These are phyloP conservation scores for Tylopilus orsonianus DNA, from an alignment of 1,284 basidiomycete species.

Conservation along the genomic window DNA sequence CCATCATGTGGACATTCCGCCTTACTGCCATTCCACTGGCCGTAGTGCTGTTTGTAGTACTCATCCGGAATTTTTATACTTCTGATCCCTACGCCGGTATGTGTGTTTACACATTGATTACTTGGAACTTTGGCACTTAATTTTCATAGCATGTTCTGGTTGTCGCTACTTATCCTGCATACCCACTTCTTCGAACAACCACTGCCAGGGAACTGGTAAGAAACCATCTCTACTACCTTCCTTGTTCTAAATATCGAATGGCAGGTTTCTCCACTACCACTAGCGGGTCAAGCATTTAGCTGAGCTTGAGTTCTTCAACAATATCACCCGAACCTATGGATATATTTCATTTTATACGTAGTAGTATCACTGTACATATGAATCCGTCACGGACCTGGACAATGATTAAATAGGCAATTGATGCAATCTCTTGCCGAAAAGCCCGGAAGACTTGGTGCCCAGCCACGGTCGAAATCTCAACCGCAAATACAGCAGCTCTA, in stretches of 20 bases:
- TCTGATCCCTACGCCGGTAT: slow-evolving; percentile 77
- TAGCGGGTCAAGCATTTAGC: slow-evolving; percentile 32
- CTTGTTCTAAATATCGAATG: slow-evolving; percentile 8
- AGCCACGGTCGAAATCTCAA: too few species aligned
- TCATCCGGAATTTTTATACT: slow-evolving; percentile 89
- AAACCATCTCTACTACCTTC: background rate
- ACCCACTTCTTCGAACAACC: slow-evolving; percentile 74
- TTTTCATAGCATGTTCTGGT: slow-evolving; percentile 73
- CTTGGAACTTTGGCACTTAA: slow-evolving; percentile 4
- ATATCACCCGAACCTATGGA: background rate
- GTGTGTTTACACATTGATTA: slow-evolving; percentile 17
- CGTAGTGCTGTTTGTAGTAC: slow-evolving; percentile 78
- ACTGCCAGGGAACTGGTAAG: slow-evolving; percentile 69
- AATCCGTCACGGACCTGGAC: slow-evolving; percentile 12
- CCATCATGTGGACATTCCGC: slow-evolving; percentile 76
- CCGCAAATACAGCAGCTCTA: too few species aligned
- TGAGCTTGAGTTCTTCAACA: background rate
- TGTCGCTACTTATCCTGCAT: slow-evolving; percentile 90
- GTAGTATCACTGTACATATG: slow-evolving; percentile 2
- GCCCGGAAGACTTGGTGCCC: background rate
- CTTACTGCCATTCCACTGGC: slow-evolving; percentile 72
- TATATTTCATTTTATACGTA: slow-evolving; percentile 2
- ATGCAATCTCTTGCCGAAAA: background rate
- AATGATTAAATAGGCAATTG: background rate
- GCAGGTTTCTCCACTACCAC: slow-evolving; percentile 34